These are phyloP conservation scores for Lactarius vividus DNA, from an alignment of 768 basidiomycete genomes.

Conservation along the genomic window DNA sequence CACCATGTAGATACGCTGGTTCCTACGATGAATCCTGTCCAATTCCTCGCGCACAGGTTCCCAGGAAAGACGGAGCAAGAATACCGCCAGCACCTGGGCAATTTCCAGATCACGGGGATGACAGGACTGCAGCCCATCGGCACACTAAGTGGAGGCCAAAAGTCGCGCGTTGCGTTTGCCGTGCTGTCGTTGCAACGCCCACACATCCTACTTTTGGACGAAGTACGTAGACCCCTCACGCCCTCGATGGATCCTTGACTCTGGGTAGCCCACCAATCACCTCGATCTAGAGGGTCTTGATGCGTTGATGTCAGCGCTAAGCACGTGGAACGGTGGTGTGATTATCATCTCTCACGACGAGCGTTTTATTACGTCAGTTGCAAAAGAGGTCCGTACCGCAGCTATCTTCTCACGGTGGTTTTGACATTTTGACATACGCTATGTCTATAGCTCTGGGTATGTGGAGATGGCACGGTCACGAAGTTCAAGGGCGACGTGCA, in stretches of 20 bases:
- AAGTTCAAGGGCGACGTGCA: conserved; percentile 91
- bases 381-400: conserved; percentile 60
- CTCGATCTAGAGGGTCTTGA: conserved; percentile 98
- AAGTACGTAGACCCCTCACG: conserved; percentile 48
- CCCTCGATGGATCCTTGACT: conserved; percentile 1
- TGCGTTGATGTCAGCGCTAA: conserved; percentile 82
- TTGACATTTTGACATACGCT: conserved; percentile 23
- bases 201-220: conserved; percentile 91
- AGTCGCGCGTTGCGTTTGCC: conserved; percentile 92
- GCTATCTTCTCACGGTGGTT: conserved; percentile 2
- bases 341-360: conserved; percentile 96
- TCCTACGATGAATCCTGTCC: conserved; percentile 85
- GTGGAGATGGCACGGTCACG: conserved; percentile 73
- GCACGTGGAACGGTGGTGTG: conserved; percentile 85
- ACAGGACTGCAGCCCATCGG: conserved; percentile 89
- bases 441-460: conserved; percentile 78
- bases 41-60: conserved; percentile 87
- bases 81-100: conserved; percentile 91
- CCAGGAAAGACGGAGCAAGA: conserved; percentile 96
- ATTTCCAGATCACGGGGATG: conserved; percentile 96
- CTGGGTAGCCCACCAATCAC: conserved; percentile 81
- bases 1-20: conserved; percentile 93
- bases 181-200: conserved; percentile 82
- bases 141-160: conserved; percentile 93
- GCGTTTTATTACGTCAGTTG: conserved; percentile 87